Conservation (phyloP, 345 rosid species). For the Abelmoschus esculentus region DNA sequence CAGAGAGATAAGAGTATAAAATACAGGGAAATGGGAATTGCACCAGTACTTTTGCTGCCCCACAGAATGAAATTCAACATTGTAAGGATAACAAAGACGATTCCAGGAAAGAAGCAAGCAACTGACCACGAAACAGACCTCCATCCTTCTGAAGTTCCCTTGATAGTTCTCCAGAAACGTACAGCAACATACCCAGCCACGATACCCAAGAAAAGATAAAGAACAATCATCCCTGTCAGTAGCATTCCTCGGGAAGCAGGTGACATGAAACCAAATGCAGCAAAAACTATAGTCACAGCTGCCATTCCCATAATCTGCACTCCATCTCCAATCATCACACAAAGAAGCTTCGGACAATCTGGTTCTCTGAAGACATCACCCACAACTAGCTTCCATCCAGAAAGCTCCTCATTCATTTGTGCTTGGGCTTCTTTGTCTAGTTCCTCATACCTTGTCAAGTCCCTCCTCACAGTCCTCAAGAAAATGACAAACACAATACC, state of each 20-base stretch:
- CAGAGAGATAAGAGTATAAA: conserved; percentile 59
- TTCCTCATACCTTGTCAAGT: conserved; percentile 74
- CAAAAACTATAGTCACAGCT: conserved; percentile 61
- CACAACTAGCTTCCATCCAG: conserved; percentile 85
- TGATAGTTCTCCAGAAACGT: conserved; percentile 63
- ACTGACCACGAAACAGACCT: conserved; percentile 60
- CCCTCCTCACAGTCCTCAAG: conserved; percentile 76
- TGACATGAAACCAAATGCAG: conserved; percentile 76
- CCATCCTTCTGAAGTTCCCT: conserved; percentile 79
- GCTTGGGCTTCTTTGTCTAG: conserved; percentile 77
- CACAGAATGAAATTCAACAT: conserved; percentile 61
- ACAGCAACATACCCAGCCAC: conserved; percentile 67
- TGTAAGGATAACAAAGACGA: conserved; percentile 62
- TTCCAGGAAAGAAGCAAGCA: conserved; percentile 79
- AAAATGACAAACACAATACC: conserved; percentile 75
- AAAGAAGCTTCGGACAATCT: conserved; percentile 54
- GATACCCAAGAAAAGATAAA: conserved; percentile 68
- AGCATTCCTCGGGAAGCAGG: conserved; percentile 88
- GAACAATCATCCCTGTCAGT: conserved; percentile 78
- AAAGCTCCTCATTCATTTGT: conserved; percentile 80
- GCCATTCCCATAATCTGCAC: conserved; percentile 79
- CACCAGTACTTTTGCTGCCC: conserved; percentile 75
- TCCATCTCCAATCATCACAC: conserved; percentile 75
- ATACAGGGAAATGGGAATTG: conserved; percentile 67
- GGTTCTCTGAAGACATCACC: conserved; percentile 88